A percentile compares a stretch with the other conserved stretches of the same genome.
phyloP scores from a whole-genome alignment of 164 flowering plant genomes.

The Vitis amurensis region DNA sequence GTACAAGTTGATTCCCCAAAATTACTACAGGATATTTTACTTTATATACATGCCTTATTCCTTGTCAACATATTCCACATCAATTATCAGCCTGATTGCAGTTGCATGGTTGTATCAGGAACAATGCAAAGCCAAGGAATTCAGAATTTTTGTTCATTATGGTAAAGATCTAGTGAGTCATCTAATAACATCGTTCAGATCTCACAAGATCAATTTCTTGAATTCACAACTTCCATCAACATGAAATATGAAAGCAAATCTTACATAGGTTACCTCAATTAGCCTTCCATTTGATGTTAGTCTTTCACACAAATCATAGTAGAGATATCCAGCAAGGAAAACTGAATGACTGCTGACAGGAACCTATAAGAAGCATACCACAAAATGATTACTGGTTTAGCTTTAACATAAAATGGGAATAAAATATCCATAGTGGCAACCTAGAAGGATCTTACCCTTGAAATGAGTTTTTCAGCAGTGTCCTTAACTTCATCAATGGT shows the following conservation, averaged over 20 bases:
- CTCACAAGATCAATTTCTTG: too few relatives aligned
- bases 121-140: too few relatives aligned
- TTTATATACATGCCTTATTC: too few relatives aligned
- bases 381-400: not conserved
- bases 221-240: too few relatives aligned
- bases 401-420: not conserved
- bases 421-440: not conserved
- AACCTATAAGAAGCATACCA: constrained; percentile 37
- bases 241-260: not conserved
- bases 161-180: too few relatives aligned
- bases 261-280: constrained; percentile 54
- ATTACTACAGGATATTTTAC: too few relatives aligned
- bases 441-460: constrained; percentile 51
- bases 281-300: constrained; percentile 53
- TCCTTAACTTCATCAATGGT: constrained; percentile 37
- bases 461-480: constrained; percentile 52
- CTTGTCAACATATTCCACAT: too few relatives aligned
- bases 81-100: too few relatives aligned
- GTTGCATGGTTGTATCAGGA: too few relatives aligned
- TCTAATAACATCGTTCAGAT: too few relatives aligned
- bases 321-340: constrained; percentile 73
- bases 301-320: constrained; percentile 67
- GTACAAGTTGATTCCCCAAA: too few relatives aligned
- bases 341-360: constrained; percentile 36
- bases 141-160: too few relatives aligned